Base-by-base conservation (phyloP, 2,329 filamentous ascomycete species). In the Alternaria longipes region DNA sequence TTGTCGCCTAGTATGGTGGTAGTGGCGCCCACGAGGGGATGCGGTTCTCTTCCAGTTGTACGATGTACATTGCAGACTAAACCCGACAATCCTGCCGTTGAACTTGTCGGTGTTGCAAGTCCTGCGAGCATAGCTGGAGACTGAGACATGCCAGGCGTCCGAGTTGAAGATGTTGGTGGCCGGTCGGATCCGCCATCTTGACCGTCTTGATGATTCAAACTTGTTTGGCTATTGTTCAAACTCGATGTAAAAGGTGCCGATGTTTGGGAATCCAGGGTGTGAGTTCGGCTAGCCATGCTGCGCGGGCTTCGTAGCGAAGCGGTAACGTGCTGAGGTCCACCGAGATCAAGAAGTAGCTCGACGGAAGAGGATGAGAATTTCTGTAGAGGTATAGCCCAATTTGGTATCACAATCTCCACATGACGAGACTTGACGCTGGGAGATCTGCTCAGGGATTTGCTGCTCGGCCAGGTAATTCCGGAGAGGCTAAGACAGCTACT, bases 1-100 rank as follows among this genome's bases (percentile, higher is more conserved):
- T 96, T 97, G 79, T 99, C 95, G 28, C 94, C 95, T 1, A 99
- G 80, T 49, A 98, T 92, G 0, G 95, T 98, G 0, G 95, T 98
- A 0, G 95, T 97, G 5, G 95, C 94, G 32, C 95, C 95, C 0
- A 99, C 95, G 3, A 98, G 83, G 3, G 95, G 91, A 73, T 92
- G 93, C 3, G 95, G 95, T 75, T 98, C 94, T 63, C 89, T 89
- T 36, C 95, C 95, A 0, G 94, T 98, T 1, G 95, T 98, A 65
- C 94, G 83, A 69, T 90, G 86, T 24, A 90, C 87, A 76, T 90
- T 90, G 75, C 89, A 91, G 8, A 90, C 88, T 59, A 91, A 78
- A 5, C 88, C 88, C 5, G 89, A 90, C 28, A 90, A 75, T 63
- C 89, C 87, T 61, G 87, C 83, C n/a, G 86, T 83, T 22, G 83